These are phyloP conservation scores for Sarcodon aspratus DNA, from an alignment of 768 basidiomycete genomes.

Conservation along the genomic window DNA sequence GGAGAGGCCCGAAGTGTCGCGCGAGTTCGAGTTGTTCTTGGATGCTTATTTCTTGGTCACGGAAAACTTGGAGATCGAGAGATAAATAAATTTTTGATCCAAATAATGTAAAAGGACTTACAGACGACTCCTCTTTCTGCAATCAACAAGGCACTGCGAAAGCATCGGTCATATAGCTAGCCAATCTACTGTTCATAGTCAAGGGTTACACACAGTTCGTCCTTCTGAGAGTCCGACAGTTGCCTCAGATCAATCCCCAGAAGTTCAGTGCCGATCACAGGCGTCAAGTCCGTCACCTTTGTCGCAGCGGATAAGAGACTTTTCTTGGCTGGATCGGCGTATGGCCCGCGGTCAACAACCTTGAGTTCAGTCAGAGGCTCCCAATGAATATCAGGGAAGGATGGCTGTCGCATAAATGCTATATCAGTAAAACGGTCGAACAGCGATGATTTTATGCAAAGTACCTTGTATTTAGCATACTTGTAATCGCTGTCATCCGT, in stretches of 20 bases:
- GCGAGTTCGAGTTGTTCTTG: constrained; percentile 63
- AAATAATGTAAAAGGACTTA: constrained; percentile 21
- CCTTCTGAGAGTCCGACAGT: constrained; percentile 56
- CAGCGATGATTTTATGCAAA: constrained; percentile 2
- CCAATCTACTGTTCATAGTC: background rate
- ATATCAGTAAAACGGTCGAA: background rate
- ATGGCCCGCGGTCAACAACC: constrained; percentile 58
- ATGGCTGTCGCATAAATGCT: constrained; percentile 30
- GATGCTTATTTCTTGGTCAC: constrained; percentile 60
- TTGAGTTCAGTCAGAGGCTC: constrained; percentile 43
- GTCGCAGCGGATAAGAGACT: constrained; percentile 50
- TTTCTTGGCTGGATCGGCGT: constrained; percentile 61
- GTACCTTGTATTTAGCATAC: constrained; percentile 49
- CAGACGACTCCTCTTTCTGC: constrained; percentile 73
- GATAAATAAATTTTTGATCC: background rate
- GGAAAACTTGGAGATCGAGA: constrained; percentile 43
- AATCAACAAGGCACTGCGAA: constrained; percentile 50
- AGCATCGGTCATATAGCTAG: background rate
- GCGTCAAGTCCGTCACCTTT: constrained; percentile 59
- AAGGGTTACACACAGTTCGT: constrained; percentile 50
- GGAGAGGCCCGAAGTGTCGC: constrained; percentile 61
- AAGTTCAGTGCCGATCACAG: constrained; percentile 67
- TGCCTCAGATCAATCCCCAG: constrained; percentile 63
- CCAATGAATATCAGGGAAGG: constrained; percentile 54
- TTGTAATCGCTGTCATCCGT: constrained; percentile 40